Evolutionary conservation across 78 protist species (phyloP), one percentile per base, ranked within the genome.

Genomic region (Acrasis kona): DNA sequence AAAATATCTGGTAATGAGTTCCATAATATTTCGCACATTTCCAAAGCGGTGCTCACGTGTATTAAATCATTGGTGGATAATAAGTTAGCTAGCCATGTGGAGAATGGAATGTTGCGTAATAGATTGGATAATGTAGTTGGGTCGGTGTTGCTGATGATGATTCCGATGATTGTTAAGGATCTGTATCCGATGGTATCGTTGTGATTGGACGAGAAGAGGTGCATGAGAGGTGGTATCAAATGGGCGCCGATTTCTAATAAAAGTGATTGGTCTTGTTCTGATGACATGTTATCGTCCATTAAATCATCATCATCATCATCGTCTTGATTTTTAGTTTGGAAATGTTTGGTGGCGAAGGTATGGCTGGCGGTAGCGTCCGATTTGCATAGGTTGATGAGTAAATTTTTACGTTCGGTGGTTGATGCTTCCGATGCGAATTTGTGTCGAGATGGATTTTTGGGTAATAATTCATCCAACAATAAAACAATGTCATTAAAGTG

Each of bases 1-100:
- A 79, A 84, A 30, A 79, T 39, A 42, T 3, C 58, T 10, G 88
- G 88, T 39, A 78, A 12, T 79, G 73, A 74, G 9, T 73, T 28
- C 42, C 73, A 6, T 50, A 78, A 79, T 0, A 30, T 27, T 3
- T 1, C 4, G 1, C 72, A 77, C 32, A 74, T 1, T n/a, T 64
- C 76, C n/a, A 79, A 12, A 2, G 70, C 88, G 1, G 9, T n/a
- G 7, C 37, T 35, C 5, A 78, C 75, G 32, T 58, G 31, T 10
- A 40, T 12, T 5, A 0, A 36, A 31, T 76, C 76, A 39, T 36
- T 30, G 3, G 50, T 6, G 10, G 6, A 10, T 31, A 83, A 65
- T 30, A 67, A 5, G 2, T 37, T 65, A 4, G 87, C 57, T 27
- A 84, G 8, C 36, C 40, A 78, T 35, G 38, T 12, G 3, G 83